Conservation (phyloP, 805 yeast species). For the Starmerella vitae region DNA sequence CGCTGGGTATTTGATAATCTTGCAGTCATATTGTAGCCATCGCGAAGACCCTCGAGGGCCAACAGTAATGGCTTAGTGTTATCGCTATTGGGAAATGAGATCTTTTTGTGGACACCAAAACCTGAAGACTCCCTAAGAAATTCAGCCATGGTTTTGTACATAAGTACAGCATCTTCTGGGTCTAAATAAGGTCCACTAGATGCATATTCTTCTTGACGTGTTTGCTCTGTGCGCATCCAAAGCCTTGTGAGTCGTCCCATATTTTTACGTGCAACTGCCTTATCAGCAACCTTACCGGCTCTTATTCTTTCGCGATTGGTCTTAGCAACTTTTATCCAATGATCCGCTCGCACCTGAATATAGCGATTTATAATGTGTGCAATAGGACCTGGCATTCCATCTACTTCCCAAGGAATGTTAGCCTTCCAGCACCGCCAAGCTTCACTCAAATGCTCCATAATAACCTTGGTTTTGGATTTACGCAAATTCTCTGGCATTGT, state of each 20-base stretch:
- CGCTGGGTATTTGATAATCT: conserved; percentile 75
- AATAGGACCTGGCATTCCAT: conserved; percentile 86
- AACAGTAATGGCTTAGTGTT: conserved; percentile 81
- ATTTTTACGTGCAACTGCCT: conserved; percentile 86
- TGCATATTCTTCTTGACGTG: conserved; percentile 64
- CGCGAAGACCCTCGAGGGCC: conserved; percentile 81
- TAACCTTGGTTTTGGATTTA: conserved; percentile 72
- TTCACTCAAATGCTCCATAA: conserved; percentile 86
- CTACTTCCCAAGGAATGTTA: conserved; percentile 94
- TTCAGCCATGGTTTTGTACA: conserved; percentile 74
- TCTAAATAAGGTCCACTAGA: conserved; percentile 77
- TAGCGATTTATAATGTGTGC: conserved; percentile 77
- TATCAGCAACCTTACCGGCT: conserved; percentile 85
- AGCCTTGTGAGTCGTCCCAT: conserved; percentile 80
- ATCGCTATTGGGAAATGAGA: conserved; percentile 90
- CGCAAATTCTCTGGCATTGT: conserved; percentile 94
- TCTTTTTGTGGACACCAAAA: conserved; percentile 56
- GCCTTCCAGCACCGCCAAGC: conserved; percentile 99
- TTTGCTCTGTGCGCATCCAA: conserved; percentile 89
- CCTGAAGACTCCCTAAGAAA: conserved; percentile 64
- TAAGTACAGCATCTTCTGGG: conserved; percentile 76
- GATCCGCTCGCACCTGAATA: conserved; percentile 89
- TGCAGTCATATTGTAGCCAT: conserved; percentile 53
- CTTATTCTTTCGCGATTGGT: conserved; percentile 78
- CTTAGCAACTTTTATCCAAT: conserved; percentile 91